Percentiles rank a stretch among this genome's conserved stretches.
phyloP scores from a whole-genome alignment of 2,329 filamentous ascomycete species.

The Dothideomycetes sp. region DNA sequence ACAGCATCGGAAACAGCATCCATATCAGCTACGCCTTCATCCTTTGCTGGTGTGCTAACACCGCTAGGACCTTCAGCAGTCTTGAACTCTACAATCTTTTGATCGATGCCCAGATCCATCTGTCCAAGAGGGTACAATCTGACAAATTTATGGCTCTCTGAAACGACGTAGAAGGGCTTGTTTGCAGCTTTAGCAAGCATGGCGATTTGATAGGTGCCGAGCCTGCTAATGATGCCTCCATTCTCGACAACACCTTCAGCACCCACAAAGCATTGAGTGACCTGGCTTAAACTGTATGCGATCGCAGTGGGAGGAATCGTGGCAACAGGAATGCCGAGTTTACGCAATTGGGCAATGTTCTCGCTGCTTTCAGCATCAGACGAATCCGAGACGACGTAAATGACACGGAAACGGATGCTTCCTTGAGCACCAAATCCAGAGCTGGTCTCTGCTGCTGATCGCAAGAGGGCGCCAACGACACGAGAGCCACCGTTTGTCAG shows the following conservation, averaged over 20 bases:
- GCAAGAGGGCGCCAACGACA: conserved; percentile 69
- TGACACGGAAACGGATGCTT: conserved; percentile 67
- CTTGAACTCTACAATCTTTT: conserved; percentile 66
- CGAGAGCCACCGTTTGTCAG: conserved; percentile 83
- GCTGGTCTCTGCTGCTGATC: conserved; percentile 59
- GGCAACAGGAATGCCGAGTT: conserved; percentile 70
- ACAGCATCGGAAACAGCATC: conserved; percentile 16
- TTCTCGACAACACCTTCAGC: conserved; percentile 87
- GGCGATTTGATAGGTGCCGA: conserved; percentile 82
- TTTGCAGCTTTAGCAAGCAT: conserved; percentile 63
- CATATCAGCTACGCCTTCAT: conserved; percentile 25
- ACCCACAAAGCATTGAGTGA: conserved; percentile 59
- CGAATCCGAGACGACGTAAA: conserved; percentile 48
- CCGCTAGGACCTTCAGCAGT: conserved; percentile 33
- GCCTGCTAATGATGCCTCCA: conserved; percentile 79
- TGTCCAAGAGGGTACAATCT: conserved; percentile 76
- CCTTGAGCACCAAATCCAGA: conserved; percentile 34
- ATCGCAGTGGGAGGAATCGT: conserved; percentile 68
- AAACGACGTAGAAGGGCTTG: conserved; percentile 80
- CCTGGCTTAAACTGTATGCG: conserved; percentile 67
- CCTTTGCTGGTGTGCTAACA: conserved; percentile 14
- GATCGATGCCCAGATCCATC: conserved; percentile 69
- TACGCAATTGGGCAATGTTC: conserved; percentile 62
- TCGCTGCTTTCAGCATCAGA: conserved; percentile 54
- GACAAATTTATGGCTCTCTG: conserved; percentile 95